Percentiles rank a stretch among this genome's conserved stretches.
Evolutionary conservation across 495 filamentous ascomycete species (phyloP).

Genomic region (Penicillium antarcticum): DNA sequence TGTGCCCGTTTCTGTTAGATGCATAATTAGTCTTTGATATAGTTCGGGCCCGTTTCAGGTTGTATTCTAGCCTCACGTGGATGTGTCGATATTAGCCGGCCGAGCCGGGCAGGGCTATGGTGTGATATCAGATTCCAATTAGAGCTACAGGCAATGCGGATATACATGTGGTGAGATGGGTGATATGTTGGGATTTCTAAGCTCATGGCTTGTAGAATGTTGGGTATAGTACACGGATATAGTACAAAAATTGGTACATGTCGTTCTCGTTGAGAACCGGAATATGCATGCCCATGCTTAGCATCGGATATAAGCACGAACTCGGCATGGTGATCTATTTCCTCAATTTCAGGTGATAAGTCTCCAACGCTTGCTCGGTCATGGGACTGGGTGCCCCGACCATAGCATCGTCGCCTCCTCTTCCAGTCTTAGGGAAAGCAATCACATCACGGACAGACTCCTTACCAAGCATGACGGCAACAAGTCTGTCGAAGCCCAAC

Average conservation of each 20-base stretch:
- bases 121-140: too few relatives aligned
- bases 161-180: background rate
- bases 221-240: constrained; percentile 4
- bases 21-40: too few relatives aligned
- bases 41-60: too few relatives aligned
- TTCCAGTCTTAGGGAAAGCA: constrained; percentile 90
- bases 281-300: too few relatives aligned
- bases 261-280: too few relatives aligned
- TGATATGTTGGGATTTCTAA: background rate
- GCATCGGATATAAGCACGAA: background rate
- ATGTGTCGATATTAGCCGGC: too few relatives aligned
- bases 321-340: constrained; percentile 9
- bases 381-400: constrained; percentile 70
- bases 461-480: constrained; percentile 74
- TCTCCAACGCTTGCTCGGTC: constrained; percentile 58
- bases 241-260: background rate
- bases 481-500: constrained; percentile 83
- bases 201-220: background rate
- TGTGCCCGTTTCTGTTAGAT: too few relatives aligned
- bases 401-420: constrained; percentile 73
- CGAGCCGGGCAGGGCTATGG: too few relatives aligned
- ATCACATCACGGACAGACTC: constrained; percentile 86
- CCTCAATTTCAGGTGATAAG: constrained; percentile 58
- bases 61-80: too few relatives aligned
- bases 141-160: too few relatives aligned